Conservation (phyloP, 2,329 filamentous ascomycete genomes). For the Aspergillus ochraceus region DNA sequence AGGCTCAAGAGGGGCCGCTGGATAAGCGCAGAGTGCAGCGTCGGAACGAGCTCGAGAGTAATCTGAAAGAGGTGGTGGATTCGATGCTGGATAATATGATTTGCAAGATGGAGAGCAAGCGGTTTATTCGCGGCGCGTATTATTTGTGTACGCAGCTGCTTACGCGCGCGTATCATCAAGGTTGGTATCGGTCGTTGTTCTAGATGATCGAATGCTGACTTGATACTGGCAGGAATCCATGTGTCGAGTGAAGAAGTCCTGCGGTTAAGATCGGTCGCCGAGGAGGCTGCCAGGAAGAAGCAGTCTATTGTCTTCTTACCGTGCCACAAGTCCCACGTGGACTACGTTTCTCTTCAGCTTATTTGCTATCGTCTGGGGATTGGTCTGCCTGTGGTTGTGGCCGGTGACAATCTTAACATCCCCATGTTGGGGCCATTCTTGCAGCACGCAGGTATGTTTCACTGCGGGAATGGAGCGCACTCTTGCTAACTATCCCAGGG, state of each 20-base stretch:
- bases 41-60: conserved; percentile 64
- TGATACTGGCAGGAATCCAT: conserved; percentile 67
- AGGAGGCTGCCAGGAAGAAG: conserved; percentile 79
- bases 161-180: conserved; percentile 92
- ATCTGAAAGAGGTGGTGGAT: conserved; percentile 77
- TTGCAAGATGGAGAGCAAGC: conserved; percentile 96
- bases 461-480: not conserved
- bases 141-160: conserved; percentile 85
- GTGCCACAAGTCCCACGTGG: conserved; percentile 91
- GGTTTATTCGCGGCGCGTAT: conserved; percentile 89
- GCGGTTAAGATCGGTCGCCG: conserved; percentile 75
- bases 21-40: conserved; percentile 33
- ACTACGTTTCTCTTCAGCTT: conserved; percentile 91
- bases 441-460: conserved; percentile 72
- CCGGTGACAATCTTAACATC: conserved; percentile 95
- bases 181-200: conserved; percentile 36
- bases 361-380: conserved; percentile 94
- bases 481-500: conserved; percentile 43
- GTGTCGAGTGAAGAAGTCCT: conserved; percentile 93
- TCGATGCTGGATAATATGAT: conserved; percentile 94
- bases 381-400: conserved; percentile 84
- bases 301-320: conserved; percentile 96
- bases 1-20: conserved; percentile 34
- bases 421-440: conserved; percentile 85
- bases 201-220: not conserved